These are phyloP conservation scores for Pseudoperonospora humuli DNA, from an alignment of 352 stramenopile species.

Conservation along the genomic window DNA sequence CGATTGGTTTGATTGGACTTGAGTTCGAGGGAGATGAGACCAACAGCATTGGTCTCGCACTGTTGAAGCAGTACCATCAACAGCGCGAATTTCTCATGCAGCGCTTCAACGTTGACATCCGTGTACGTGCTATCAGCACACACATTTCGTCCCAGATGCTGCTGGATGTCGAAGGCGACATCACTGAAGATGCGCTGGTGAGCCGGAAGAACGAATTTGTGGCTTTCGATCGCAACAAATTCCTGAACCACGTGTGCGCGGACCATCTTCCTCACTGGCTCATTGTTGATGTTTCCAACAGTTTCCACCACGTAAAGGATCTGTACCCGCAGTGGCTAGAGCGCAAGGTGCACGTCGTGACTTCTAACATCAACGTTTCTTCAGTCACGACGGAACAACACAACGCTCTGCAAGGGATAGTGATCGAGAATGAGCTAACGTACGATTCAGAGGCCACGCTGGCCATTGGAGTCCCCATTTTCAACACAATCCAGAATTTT, in stretches of 20 bases:
- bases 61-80: conserved; percentile 85
- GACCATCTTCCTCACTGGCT: conserved; percentile 89
- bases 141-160: conserved; percentile 55
- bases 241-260: conserved; percentile 72
- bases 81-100: conserved; percentile 75
- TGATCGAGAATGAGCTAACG: conserved; percentile 81
- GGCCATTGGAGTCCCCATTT: conserved; percentile 85
- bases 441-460: conserved; percentile 82
- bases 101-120: conserved; percentile 82
- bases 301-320: conserved; percentile 61
- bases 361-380: conserved; percentile 87
- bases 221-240: conserved; percentile 55
- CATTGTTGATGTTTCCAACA: conserved; percentile 92
- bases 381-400: conserved; percentile 66
- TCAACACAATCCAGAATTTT: conserved; percentile 90
- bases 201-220: conserved; percentile 25
- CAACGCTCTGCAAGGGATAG: conserved; percentile 56
- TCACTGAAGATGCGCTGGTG: conserved; percentile 36
- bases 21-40: conserved; percentile 42
- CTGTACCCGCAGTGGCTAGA: conserved; percentile 88
- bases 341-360: conserved; percentile 90
- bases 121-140: conserved; percentile 67
- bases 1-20: conserved; percentile 87
- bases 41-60: conserved; percentile 64
- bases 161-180: conserved; percentile 52